Percentiles rank a stretch among this genome's conserved stretches.
phyloP scores from a whole-genome alignment of 1,139 yeast species.

The Geotrichum phurueaensis region DNA sequence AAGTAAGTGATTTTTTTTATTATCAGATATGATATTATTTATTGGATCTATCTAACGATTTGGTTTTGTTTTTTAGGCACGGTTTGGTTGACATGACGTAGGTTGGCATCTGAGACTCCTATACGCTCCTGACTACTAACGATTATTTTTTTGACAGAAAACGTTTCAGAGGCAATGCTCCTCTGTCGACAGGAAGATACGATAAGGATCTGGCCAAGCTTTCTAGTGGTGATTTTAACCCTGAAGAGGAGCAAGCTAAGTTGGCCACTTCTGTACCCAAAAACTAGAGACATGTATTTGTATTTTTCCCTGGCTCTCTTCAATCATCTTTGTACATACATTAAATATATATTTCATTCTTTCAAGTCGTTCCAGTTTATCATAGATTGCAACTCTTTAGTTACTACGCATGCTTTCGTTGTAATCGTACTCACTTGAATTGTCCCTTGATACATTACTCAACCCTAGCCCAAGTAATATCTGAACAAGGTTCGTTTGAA shows the following conservation, averaged over 20 bases:
- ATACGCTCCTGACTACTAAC: neutral
- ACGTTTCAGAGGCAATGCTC: constrained; percentile 90
- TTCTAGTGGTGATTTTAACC: constrained; percentile 72
- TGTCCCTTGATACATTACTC: neutral
- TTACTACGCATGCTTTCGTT: neutral
- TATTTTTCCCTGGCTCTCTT: neutral
- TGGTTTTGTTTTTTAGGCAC: constrained; percentile 17
- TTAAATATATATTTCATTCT: constrained; percentile 2
- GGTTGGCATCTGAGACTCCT: neutral
- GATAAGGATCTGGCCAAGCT: constrained; percentile 79
- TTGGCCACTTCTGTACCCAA: constrained; percentile 14
- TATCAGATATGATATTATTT: neutral
- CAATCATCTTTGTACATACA: constrained; percentile 11
- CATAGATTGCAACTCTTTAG: neutral
- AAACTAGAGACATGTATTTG: neutral
- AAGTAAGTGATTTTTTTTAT: constrained; percentile 35
- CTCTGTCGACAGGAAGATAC: constrained; percentile 84
- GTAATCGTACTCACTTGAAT: neutral
- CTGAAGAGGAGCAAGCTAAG: constrained; percentile 63
- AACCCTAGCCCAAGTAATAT: neutral
- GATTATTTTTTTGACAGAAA: constrained; percentile 40
- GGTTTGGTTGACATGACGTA: constrained; percentile 53
- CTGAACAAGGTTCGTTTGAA: neutral
- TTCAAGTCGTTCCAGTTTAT: neutral
- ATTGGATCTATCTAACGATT: neutral